These are phyloP conservation scores for Dendrobium officinale DNA, from an alignment of 106 monocot genomes.

Conservation along the genomic window DNA sequence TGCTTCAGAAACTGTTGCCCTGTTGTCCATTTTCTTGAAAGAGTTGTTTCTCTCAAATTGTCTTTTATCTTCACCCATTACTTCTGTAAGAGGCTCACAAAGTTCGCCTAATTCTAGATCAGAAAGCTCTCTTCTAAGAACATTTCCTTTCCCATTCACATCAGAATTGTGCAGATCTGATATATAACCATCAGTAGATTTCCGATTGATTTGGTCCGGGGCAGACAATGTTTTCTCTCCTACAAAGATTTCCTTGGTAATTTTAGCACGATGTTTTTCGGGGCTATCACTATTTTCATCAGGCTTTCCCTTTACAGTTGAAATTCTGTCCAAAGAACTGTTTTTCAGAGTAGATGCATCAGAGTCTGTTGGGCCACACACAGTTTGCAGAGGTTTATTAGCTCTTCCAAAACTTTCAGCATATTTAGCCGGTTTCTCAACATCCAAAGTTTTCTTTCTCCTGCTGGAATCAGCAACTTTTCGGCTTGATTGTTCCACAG, in stretches of 20 bases:
- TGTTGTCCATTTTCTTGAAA: slow-evolving; percentile 41
- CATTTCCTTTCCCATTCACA: slow-evolving; percentile 15
- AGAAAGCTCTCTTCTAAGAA: slow-evolving; percentile 69
- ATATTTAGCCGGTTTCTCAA: slow-evolving; percentile 27
- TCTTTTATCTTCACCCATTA: slow-evolving; percentile 17
- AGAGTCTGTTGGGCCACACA: slow-evolving; percentile 20
- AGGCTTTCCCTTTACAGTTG: background rate
- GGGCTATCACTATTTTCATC: slow-evolving; percentile 17
- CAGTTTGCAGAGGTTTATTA: slow-evolving; percentile 25
- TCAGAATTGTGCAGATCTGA: too few relatives aligned
- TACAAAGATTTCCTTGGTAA: slow-evolving; percentile 4
- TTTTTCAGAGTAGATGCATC: slow-evolving; percentile 20
- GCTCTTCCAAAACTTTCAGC: slow-evolving; percentile 18
- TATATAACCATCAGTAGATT: slow-evolving; percentile 19
- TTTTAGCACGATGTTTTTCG: slow-evolving; percentile 26
- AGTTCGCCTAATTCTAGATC: slow-evolving; percentile 94
- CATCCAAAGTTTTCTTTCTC: slow-evolving; percentile 15
- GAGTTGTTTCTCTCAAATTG: slow-evolving; percentile 53
- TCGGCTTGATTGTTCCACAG: slow-evolving; percentile 22
- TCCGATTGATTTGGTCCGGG: slow-evolving; percentile 5
- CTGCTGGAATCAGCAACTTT: slow-evolving; percentile 16
- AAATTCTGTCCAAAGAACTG: slow-evolving; percentile 7
- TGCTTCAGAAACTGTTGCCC: slow-evolving; percentile 19
- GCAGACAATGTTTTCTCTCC: too few relatives aligned
- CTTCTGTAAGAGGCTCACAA: slow-evolving; percentile 53